phyloP scores from a whole-genome alignment of 805 yeast genomes.

The Myxozyma udenii region DNA sequence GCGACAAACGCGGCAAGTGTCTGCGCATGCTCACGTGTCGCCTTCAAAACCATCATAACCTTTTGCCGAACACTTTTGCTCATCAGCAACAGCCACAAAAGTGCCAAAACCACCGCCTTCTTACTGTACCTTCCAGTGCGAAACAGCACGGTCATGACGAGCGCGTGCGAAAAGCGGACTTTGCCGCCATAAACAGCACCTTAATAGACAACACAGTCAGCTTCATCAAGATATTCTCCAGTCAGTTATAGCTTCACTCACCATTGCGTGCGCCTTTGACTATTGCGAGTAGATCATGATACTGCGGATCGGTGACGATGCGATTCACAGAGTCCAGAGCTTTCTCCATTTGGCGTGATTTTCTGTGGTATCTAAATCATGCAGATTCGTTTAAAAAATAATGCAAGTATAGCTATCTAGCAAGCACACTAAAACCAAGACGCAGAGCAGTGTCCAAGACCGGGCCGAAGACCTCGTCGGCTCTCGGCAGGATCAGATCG shows the following conservation, averaged over 20 bases:
- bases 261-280: constrained; percentile 46
- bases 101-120: not conserved
- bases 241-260: not conserved
- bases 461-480: no score
- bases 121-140: constrained; percentile 46
- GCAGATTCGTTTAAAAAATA: no score
- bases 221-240: not conserved
- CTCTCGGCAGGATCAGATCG: no score
- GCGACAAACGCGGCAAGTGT: constrained; percentile 57
- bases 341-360: no score
- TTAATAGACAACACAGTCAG: not conserved
- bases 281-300: constrained; percentile 40
- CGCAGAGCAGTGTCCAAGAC: no score
- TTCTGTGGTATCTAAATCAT: no score
- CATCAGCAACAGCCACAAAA: constrained; percentile 1
- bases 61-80: constrained; percentile 42
- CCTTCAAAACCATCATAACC: constrained; percentile 46
- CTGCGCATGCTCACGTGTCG: constrained; percentile 55
- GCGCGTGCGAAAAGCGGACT: constrained; percentile 60
- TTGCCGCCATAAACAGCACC: constrained; percentile 62
- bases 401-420: no score
- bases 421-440: no score
- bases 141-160: constrained; percentile 59
- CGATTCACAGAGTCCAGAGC: no score
- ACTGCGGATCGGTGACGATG: constrained; percentile 35